Evolutionary conservation across 2,329 filamentous ascomycete genomes (phyloP), one percentile per base, ranked within the genome.

Genomic region (Lizonia empirigonia): DNA sequence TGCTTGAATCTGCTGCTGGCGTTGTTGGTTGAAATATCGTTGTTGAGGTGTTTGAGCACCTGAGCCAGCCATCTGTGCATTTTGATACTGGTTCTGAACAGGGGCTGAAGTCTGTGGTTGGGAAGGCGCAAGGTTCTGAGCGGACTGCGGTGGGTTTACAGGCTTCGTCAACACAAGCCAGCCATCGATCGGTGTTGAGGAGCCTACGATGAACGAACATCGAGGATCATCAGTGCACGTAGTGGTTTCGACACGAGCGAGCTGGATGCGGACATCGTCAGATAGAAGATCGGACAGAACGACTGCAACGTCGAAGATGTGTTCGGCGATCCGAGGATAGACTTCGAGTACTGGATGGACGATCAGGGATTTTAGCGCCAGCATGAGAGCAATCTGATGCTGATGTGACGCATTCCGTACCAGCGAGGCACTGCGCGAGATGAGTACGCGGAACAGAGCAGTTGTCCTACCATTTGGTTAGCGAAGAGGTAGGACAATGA

Each of bases 291-390:
- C 78, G 13, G 75, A 74, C 12, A 79, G 61, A 18, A 70, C 55
- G 1, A 73, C 67, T 13, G 76, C 70, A 6, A 78, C 69, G 52
- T 80, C 78, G 56, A 77, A 74, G 16, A 78, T 58, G 51, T 75
- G 71, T 49, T 78, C 74, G 1, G 70, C 61, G 5, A 71, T 70
- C 2, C 56, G 51, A 10, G 68, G 70, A 26, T 69, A 69, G 7
- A 53, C 48, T 41, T 72, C 70, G n/a, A 79, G 60, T 9, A 58
- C 59, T 0, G 74, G 68, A 37, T 77, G 69, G 12, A 65, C 60
- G 19, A 78, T 62, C 7, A 80, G 57, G 3, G 64, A 53, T 42
- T 70, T 72, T 10, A 80, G 65, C 5, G 69, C 60, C 52, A 58
- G 62, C 54, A 73, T 60, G 5, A 72, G 59, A 50, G 67, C 55